Evolutionary conservation across 805 yeast genomes (phyloP).

Genomic region (Hanseniaspora clermontiae): DNA sequence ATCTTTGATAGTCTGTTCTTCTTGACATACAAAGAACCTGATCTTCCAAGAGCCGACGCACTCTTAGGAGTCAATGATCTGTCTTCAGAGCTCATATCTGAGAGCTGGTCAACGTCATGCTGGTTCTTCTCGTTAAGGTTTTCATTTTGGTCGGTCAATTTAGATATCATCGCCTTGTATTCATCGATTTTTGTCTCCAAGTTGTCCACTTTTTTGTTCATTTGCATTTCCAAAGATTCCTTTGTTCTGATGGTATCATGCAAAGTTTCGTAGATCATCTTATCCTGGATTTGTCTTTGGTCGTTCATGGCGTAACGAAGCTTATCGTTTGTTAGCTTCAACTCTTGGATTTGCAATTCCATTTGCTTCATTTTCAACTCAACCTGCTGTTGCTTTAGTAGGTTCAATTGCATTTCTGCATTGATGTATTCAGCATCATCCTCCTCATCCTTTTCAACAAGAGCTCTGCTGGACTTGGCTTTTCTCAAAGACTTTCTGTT

Average conservation of each 20-base stretch:
- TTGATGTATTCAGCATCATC: slow-evolving; percentile 50
- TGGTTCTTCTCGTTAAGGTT: not conserved
- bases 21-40: slow-evolving; percentile 8
- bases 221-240: slow-evolving; percentile 14
- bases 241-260: slow-evolving; percentile 17
- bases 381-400: slow-evolving; percentile 13
- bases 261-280: slow-evolving; percentile 19
- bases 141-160: slow-evolving; percentile 16
- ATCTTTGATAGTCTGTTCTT: slow-evolving; percentile 13
- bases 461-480: slow-evolving; percentile 39
- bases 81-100: not conserved
- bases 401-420: slow-evolving; percentile 74
- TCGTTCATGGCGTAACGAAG: slow-evolving; percentile 23
- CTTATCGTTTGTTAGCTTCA: slow-evolving; percentile 27
- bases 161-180: slow-evolving; percentile 21
- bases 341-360: slow-evolving; percentile 26
- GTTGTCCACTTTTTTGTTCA: slow-evolving; percentile 23
- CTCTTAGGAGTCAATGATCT: not conserved
- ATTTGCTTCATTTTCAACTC: slow-evolving; percentile 26
- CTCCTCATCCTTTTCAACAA: slow-evolving; percentile 44
- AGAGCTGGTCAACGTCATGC: not conserved
- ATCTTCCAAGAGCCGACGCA: not conserved
- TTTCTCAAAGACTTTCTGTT: slow-evolving; percentile 8
- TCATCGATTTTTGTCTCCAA: slow-evolving; percentile 24
- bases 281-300: slow-evolving; percentile 22